Evolutionary conservation across 768 basidiomycete genomes (phyloP), one percentile per base, ranked within the genome.

Genomic region (Podaxis mareebaensis): DNA sequence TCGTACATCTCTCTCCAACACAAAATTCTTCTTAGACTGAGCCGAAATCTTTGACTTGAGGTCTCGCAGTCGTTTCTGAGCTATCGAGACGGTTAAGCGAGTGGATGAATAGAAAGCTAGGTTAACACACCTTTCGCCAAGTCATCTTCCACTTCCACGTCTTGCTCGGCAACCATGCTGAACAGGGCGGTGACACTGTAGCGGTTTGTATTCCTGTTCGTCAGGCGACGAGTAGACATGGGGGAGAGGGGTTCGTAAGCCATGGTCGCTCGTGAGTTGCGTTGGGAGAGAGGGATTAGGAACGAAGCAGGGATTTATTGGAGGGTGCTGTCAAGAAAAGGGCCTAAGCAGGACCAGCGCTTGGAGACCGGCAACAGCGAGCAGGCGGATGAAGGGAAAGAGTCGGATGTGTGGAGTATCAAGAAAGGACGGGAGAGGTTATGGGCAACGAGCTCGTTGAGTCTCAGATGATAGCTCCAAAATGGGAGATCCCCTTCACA

Each of bases 11-110:
- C 97, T 90, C 75, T 99, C 97, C 11, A 99, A 85, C 44, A 99
- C 97, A 70, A 99, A 99, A 79, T 99, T 99, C 87, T 98, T 99
- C 85, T 99, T 99, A 60, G 94, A 96, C 78, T 99, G 97, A 0
- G 95, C 92, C 13, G 97, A 99, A 64, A 99, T 99, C 73, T 95
- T 92, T 28, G 90, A 86, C 79, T 99, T 99, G 66, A 99, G 84
- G 70, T 99, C 97, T 33, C 97, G 85, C 33, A 99, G 81, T 53
- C 96, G 94, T 77, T 96, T 98, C 81, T 99, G 97, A 54, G 97
- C 97, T 95, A 73, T 49, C 67, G 46, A 52, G 33, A 20, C 17
- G 40, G 42, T 64, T 30, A 8, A 20, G 40, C 28, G 30, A 56
- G 39, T 63, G 48, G 17, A 58, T 44, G 52, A 53, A 58, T 38